Percentiles rank a stretch among this genome's conserved stretches.
Evolutionary conservation across 148 eudicot species (phyloP).

Genomic region (Rhododendron simsii): DNA sequence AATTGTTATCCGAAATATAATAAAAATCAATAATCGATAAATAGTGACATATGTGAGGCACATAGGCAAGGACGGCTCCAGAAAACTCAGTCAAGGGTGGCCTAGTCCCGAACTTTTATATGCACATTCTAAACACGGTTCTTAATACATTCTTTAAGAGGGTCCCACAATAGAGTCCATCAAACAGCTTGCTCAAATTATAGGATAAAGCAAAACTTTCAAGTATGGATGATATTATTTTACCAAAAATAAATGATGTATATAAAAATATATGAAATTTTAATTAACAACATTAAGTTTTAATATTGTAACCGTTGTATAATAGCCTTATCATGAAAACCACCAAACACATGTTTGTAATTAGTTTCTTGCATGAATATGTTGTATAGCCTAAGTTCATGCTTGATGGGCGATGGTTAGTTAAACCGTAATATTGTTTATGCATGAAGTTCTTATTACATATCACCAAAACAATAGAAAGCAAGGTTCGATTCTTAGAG

Average conservation of each 20-base stretch:
- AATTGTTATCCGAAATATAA: background rate
- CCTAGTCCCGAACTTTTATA: background rate
- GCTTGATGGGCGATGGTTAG: background rate
- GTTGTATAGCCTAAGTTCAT: background rate
- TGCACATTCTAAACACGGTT: no score
- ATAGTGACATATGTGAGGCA: no score
- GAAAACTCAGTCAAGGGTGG: background rate
- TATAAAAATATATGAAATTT: no score
- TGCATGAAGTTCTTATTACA: background rate
- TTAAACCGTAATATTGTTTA: background rate
- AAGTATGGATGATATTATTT: no score
- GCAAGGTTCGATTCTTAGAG: background rate
- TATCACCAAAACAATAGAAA: background rate
- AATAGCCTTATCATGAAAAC: no score
- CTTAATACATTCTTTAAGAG: no score
- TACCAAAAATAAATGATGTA: background rate
- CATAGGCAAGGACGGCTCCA: no score
- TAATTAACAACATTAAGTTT: background rate
- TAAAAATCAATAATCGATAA: no score
- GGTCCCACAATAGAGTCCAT: background rate
- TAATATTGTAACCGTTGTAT: no score
- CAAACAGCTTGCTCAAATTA: background rate
- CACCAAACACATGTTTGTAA: no score
- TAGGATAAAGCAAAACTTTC: background rate
- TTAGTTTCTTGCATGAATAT: no score